A percentile compares a stretch with the other conserved stretches of the same genome.
phyloP scores from a whole-genome alignment of 257 asterid genomes.

The Solanum rostratum region DNA sequence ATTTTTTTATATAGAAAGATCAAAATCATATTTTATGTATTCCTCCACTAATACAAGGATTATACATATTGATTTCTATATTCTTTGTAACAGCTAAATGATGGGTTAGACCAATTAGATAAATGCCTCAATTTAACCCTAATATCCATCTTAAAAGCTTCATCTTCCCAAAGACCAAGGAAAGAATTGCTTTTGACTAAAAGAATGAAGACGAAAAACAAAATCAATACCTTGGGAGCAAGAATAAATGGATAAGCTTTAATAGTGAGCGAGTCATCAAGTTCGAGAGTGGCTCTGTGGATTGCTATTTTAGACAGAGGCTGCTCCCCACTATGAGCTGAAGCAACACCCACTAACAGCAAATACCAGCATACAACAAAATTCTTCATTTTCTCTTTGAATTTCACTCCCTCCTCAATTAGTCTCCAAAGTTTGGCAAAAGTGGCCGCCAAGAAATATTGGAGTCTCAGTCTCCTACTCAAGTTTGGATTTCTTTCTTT shows the following conservation, averaged over 20 bases:
- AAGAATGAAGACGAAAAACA: neutral
- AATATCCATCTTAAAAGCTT: too few species aligned
- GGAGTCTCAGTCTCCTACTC: too few species aligned
- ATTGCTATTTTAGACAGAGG: constrained; percentile 73
- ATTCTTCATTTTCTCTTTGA: neutral
- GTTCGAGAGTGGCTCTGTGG: constrained; percentile 36
- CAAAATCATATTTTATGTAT: neutral
- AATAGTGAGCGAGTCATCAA: constrained; percentile 40
- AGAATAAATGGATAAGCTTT: constrained; percentile 55
- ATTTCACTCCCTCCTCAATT: too few species aligned
- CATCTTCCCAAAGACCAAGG: neutral
- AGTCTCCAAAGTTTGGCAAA: neutral
- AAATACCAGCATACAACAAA: neutral
- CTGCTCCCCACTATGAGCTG: constrained; percentile 51
- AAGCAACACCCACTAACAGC: constrained; percentile 8
- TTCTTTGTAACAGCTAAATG: neutral
- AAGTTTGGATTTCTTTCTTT: neutral
- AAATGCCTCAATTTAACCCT: neutral
- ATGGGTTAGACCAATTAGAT: neutral
- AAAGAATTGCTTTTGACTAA: neutral
- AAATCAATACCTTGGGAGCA: constrained; percentile 31
- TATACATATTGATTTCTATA: neutral
- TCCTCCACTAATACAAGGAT: neutral
- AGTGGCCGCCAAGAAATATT: neutral
- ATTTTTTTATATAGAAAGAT: too few species aligned